Base-by-base conservation (phyloP, 495 filamentous ascomycete genomes). In the Tuber indicum region DNA sequence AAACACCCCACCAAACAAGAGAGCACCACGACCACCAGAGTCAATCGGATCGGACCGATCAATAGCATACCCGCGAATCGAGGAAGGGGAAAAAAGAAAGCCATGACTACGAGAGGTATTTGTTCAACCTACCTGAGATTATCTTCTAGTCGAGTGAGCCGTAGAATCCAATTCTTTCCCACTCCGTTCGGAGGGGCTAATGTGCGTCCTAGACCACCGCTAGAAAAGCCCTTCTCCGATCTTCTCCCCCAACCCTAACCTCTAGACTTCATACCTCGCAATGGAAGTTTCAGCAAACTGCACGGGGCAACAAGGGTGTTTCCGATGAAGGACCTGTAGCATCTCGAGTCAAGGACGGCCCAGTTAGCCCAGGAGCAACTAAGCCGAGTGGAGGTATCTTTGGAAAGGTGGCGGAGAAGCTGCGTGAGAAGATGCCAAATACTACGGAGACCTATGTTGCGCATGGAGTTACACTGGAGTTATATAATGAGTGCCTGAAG, bases 401-500 rank as follows among this genome's bases (percentile, higher is more conserved):
- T 26, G 26, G 32, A 36, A 66, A 19, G 32, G 58, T 66, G 58
- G 58, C 58, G 26, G 58, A 32, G 58, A 66, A 66, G 52, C 79
- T 75, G 82, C 87, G 72, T 78, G 84, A 74, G 75, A 86, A 75
- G 78, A 83, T 84, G 81, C 85, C 85, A 23, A 85, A 81, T 7
- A 83, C 88, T 0, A 88, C 88, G 17, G 90, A 92, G 76, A 91
- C 90, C 2, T 96, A 96, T 82, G 86, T 91, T 45, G 92, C 92
- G 21, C 93, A 92, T 81, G 89, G 89, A 74, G 89, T 90, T 73
- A 97, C 93, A 36, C 90, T 96, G 85, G 87, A 88, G 72, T 87
- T 97, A 39, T 93, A 92, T 83, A 91, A 92, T 79, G 88, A 91
- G 78, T 97, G 94, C 84, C 89, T 91, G 12, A 84, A 80, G 42